These are phyloP conservation scores for Kwoniella newhampshirensis DNA, from an alignment of 768 basidiomycete species.

Conservation along the genomic window DNA sequence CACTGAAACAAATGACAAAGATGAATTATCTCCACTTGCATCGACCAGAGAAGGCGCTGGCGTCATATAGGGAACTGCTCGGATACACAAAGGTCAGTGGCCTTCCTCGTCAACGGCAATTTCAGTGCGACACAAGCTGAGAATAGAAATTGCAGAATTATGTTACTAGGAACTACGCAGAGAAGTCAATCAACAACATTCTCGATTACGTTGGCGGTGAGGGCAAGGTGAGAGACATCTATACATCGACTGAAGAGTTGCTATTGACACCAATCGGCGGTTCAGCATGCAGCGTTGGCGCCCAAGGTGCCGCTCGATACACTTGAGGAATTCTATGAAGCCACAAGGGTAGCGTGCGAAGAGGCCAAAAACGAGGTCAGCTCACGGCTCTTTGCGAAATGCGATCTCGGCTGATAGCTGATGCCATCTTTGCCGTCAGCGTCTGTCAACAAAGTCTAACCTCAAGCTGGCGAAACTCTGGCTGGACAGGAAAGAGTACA, in stretches of 20 bases:
- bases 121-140: constrained; percentile 8
- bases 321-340: constrained; percentile 92
- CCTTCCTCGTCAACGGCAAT: background rate
- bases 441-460: constrained; percentile 91
- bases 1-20: constrained; percentile 95
- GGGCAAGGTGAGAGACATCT: constrained; percentile 63
- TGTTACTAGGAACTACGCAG: constrained; percentile 63
- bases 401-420: constrained; percentile 2
- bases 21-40: constrained; percentile 76
- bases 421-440: constrained; percentile 57
- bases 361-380: constrained; percentile 93
- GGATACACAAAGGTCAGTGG: constrained; percentile 80
- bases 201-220: constrained; percentile 92
- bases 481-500: constrained; percentile 91
- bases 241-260: constrained; percentile 58
- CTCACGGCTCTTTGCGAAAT: background rate
- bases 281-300: constrained; percentile 44
- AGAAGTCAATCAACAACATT: constrained; percentile 98
- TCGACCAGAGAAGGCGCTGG: constrained; percentile 78
- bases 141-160: constrained; percentile 26
- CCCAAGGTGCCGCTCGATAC: constrained; percentile 65
- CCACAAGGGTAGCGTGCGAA: constrained; percentile 79
- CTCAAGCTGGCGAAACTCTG: constrained; percentile 95
- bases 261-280: constrained; percentile 56
- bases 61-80: constrained; percentile 79